Base-by-base conservation (phyloP, 2,329 filamentous ascomycete genomes). In the Epichloe uncinata region DNA sequence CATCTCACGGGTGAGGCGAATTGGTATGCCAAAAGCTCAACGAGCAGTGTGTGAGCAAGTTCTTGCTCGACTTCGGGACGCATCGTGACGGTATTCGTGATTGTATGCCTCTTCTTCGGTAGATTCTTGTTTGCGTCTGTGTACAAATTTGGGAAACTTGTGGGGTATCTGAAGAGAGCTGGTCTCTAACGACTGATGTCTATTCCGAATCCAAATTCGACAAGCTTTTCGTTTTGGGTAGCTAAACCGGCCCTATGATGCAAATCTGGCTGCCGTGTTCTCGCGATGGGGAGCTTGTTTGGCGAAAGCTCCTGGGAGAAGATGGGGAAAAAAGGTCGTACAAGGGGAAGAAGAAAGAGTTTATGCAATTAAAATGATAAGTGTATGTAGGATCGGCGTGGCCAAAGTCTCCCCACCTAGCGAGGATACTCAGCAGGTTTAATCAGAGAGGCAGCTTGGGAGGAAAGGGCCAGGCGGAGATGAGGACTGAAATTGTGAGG, bases 1-100 rank as follows among this genome's bases (percentile, higher is more conserved):
- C 93, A 98, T 82, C 93, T 84, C 61, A 98, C 93, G 47, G 93
- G 93, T 49, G 91, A 97, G 62, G 93, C 93, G 70, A 98, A 98
- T 69, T 98, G 93, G 72, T 97, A 98, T 75, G 93, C 93, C 60
- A 98, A 82, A 57, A 98, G 87, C 82, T 98, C 93, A 58, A 98
- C 87, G 66, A 98, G 86, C 71, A 98, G 81, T 59, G 91, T 97
- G 72, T 98, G 91, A 65, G 93, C 86, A 70, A 98, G 87, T 77
- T 98, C 93, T 73, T 98, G 93, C 82, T 98, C 91, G 70, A 97
- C 78, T 81, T 98, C 93, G 69, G 93, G 93, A 77, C 87, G 87
- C 91, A 97, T 97, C 61, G 63, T 84, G 73, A 62, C 54, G 60
- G 58, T 51, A 15, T 33, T 42, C 47, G 38, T 13, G 33, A 26